A percentile compares a stretch with the other conserved stretches of the same genome.
These are phyloP conservation scores for Peziza echinospora DNA, from an alignment of 495 filamentous ascomycete genomes.

Conservation along the genomic window DNA sequence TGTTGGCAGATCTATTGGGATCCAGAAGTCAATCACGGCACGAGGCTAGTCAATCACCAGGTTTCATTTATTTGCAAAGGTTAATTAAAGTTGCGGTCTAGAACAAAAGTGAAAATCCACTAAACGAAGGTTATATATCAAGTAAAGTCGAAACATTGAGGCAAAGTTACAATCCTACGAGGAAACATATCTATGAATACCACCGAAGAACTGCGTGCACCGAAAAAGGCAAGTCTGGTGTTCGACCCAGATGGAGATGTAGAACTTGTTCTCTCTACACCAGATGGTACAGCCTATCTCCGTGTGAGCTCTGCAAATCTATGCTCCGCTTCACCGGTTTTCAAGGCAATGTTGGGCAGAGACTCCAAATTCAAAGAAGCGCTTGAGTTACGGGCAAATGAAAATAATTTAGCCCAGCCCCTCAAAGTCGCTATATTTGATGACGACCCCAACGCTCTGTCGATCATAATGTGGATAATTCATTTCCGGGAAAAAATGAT, in stretches of 20 bases:
- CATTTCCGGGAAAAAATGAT: neutral
- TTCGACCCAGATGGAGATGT: neutral
- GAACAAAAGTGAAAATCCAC: too few relatives aligned
- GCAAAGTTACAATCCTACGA: too few relatives aligned
- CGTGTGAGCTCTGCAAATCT: neutral
- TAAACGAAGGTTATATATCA: too few relatives aligned
- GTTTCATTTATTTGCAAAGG: too few relatives aligned
- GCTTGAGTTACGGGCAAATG: neutral
- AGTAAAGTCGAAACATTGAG: too few relatives aligned
- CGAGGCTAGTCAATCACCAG: too few relatives aligned
- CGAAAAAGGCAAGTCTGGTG: neutral
- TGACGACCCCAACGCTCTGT: neutral
- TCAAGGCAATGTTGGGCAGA: neutral
- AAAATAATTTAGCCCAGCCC: neutral
- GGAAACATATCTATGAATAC: too few relatives aligned
- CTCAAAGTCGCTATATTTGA: neutral
- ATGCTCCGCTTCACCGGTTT: neutral
- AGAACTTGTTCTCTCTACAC: neutral
- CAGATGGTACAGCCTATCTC: neutral
- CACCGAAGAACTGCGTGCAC: too few relatives aligned
- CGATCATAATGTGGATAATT: neutral
- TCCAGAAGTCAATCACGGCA: too few relatives aligned
- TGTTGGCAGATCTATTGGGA: too few relatives aligned
- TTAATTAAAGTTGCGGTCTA: too few relatives aligned
- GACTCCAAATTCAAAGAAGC: neutral